Conservation (phyloP, 2,329 filamentous ascomycete genomes). For the Stemphylium vesicarium region DNA sequence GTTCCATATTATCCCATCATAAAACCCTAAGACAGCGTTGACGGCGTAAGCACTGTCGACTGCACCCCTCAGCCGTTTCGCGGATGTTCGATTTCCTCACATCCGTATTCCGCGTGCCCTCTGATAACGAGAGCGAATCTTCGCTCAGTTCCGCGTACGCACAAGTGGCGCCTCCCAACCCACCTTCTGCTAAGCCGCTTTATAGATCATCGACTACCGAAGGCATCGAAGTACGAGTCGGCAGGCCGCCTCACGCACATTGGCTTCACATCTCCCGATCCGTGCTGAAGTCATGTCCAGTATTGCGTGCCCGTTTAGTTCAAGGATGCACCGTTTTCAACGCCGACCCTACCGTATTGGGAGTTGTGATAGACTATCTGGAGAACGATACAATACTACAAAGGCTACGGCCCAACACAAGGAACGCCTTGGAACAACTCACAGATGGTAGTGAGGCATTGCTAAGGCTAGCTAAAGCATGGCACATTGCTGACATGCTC, state of each 20-base stretch:
- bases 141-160: background rate
- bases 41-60: background rate
- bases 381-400: background rate
- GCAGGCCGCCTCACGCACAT: slow-evolving; percentile 3
- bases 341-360: slow-evolving; percentile 10
- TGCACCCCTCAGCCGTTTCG: background rate
- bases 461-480: slow-evolving; percentile 22
- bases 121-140: background rate
- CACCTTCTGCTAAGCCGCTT: background rate
- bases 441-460: slow-evolving; percentile 5
- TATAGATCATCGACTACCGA: background rate
- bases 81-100: background rate
- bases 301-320: background rate
- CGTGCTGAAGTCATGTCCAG: background rate
- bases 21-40: too few relatives aligned
- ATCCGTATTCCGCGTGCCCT: background rate
- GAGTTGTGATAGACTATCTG: slow-evolving; percentile 8
- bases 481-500: slow-evolving; percentile 21
- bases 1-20: too few relatives aligned
- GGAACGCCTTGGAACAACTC: slow-evolving; percentile 11
- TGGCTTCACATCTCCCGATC: background rate
- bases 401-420: background rate
- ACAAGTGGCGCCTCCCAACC: background rate
- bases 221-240: slow-evolving; percentile 6
- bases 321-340: slow-evolving; percentile 10